These are phyloP conservation scores for Sclerotinia spermophila DNA, from an alignment of 2,329 filamentous ascomycete genomes.

Conservation along the genomic window DNA sequence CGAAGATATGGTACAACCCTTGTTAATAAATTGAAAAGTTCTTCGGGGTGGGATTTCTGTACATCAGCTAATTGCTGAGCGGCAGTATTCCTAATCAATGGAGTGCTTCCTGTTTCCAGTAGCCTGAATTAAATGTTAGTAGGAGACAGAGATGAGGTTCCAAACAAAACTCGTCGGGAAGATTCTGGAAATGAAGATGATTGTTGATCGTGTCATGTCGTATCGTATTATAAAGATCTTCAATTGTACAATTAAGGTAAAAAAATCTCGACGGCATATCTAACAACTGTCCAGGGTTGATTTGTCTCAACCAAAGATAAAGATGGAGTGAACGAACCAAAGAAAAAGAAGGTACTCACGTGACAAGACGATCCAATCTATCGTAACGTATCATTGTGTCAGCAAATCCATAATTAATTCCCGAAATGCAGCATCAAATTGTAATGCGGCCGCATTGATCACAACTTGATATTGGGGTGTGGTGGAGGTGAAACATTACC, in stretches of 20 bases:
- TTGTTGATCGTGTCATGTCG: neutral
- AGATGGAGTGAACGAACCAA: neutral
- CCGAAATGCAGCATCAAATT: neutral
- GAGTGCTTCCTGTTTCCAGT: conserved; percentile 94
- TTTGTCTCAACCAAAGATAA: neutral
- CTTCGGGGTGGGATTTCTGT: conserved; percentile 96
- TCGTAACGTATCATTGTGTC: conserved; percentile 30
- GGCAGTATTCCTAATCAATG: conserved; percentile 92
- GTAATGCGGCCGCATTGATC: conserved; percentile 11
- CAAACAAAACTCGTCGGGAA: neutral
- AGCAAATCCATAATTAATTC: conserved; percentile 8
- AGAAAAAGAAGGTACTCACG: conserved; percentile 56
- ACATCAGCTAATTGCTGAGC: conserved; percentile 96
- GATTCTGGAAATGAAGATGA: conserved; percentile 8
- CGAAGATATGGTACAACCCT: conserved; percentile 92
- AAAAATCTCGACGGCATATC: neutral
- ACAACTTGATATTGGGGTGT: neutral
- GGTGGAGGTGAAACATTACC: conserved; percentile 30
- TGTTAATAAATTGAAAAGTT: conserved; percentile 91
- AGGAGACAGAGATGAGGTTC: neutral
- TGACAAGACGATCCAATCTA: conserved; percentile 81
- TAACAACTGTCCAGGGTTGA: neutral
- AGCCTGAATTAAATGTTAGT: conserved; percentile 54
- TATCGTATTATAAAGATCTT: too few species aligned
- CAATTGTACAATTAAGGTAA: neutral